Conservation (phyloP, 352 stramenopile species). For the Phytopythium sindhum region DNA sequence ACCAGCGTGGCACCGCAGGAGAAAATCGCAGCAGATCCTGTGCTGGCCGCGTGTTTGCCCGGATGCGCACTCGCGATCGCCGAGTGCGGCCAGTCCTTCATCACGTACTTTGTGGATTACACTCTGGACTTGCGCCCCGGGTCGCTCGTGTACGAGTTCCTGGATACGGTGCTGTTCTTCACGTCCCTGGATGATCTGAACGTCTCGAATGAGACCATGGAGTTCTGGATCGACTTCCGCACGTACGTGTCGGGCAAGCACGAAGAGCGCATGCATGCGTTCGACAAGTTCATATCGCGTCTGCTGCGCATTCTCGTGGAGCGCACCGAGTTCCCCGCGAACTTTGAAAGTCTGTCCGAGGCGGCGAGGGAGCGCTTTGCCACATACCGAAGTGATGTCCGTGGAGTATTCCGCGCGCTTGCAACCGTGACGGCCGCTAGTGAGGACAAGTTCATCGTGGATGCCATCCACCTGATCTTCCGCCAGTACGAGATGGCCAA, state of each 20-base stretch:
- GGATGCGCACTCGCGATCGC: conserved; percentile 54
- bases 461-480: conserved; percentile 71
- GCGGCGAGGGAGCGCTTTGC: conserved; percentile 59
- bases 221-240: conserved; percentile 82
- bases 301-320: conserved; percentile 68
- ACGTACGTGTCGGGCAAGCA: conserved; percentile 75
- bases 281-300: conserved; percentile 70
- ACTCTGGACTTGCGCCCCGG: conserved; percentile 51
- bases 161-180: conserved; percentile 67
- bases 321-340: conserved; percentile 58
- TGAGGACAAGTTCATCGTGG: conserved; percentile 78
- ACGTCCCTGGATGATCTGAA: conserved; percentile 60
- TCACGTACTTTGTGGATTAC: conserved; percentile 80
- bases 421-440: conserved; percentile 63
- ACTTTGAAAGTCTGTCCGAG: conserved; percentile 46
- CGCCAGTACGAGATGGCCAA: conserved; percentile 62
- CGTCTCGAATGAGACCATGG: conserved; percentile 77
- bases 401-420: conserved; percentile 68
- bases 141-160: conserved; percentile 73
- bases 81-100: conserved; percentile 75
- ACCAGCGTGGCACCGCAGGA: not conserved
- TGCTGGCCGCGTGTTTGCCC: conserved; percentile 42
- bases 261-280: conserved; percentile 60
- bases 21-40: conserved; percentile 15
- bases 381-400: conserved; percentile 69